A percentile compares a stretch with the other conserved stretches of the same genome.
These are phyloP conservation scores for Exophiala dermatitidis DNA, from an alignment of 2,329 filamentous ascomycete genomes.

Conservation along the genomic window DNA sequence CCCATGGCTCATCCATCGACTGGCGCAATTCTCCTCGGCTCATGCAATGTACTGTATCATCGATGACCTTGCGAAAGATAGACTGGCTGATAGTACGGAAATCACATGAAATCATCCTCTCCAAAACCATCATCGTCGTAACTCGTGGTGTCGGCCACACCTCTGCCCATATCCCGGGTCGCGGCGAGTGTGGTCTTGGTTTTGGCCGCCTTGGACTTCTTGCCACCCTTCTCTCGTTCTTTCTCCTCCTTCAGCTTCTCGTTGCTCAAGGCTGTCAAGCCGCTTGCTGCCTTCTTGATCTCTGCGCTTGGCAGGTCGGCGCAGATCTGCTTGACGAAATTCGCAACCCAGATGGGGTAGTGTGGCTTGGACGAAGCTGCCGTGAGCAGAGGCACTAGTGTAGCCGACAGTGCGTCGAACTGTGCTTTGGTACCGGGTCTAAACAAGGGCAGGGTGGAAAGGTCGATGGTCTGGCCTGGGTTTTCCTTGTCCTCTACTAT, in stretches of 20 bases:
- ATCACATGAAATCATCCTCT: slow-evolving; percentile 46
- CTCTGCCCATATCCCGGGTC: slow-evolving; percentile 48
- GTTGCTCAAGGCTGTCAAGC: slow-evolving; percentile 82
- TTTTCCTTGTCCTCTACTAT: slow-evolving; percentile 66
- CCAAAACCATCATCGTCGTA: slow-evolving; percentile 74
- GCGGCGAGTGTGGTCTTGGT: slow-evolving; percentile 76
- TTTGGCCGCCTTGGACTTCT: slow-evolving; percentile 96
- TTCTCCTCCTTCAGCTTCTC: slow-evolving; percentile 99
- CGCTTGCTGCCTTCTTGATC: slow-evolving; percentile 90
- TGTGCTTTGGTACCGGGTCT: slow-evolving; percentile 80
- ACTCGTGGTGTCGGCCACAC: slow-evolving; percentile 59
- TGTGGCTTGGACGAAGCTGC: slow-evolving; percentile 78
- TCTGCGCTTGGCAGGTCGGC: slow-evolving; percentile 86
- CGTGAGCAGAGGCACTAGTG: slow-evolving; percentile 69
- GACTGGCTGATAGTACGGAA: not conserved
- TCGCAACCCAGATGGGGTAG: slow-evolving; percentile 82
- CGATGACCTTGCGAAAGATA: slow-evolving; percentile 4
- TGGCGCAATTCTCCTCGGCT: slow-evolving; percentile 1
- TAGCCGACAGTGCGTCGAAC: slow-evolving; percentile 71
- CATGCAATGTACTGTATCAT: slow-evolving; percentile 3
- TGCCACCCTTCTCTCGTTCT: slow-evolving; percentile 81
- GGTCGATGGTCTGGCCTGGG: slow-evolving; percentile 71
- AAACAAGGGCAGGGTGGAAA: slow-evolving; percentile 74
- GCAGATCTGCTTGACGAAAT: slow-evolving; percentile 78
- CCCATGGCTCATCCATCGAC: not conserved